Base-by-base conservation (phyloP, 73 alveolate genomes). In the Halteria grandinella region DNA sequence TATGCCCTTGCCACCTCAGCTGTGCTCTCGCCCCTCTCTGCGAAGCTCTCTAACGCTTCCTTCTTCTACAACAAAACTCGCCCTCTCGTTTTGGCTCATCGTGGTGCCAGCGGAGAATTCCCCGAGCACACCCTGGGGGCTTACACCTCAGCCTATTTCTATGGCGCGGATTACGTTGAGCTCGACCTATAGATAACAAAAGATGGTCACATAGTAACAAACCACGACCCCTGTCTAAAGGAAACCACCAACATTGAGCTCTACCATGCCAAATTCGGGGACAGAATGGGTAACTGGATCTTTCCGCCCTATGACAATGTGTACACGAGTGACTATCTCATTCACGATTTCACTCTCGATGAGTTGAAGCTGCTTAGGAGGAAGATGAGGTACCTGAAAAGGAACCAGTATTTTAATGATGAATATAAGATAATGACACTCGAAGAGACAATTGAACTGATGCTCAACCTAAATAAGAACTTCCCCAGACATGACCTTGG, bases 101-200 rank as follows among this genome's bases (percentile, higher is more conserved):
- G 88, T 62, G 88, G 88, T 8, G 40, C 75, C 20, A 47, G 57
- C 44, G 75, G 81, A 34, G 59, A 36, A 21, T 76, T 57, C 72
- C 88, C 88, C 27, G 88, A 76, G 55, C 75, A 76, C 29, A 53
- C 88, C 17, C 54, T 43, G 21, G 88, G 69, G 15, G 81, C 82
- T 0, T 76, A 60, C 50, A 43, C 81, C 21, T 59, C 88, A 29
- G 79, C 82, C 6, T 60, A 45, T 32, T 39, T 60, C 53, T 40
- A 51, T 24, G 88, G 88, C 25, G 88, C 82, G 5, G 88, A 76
- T 63, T 76, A 36, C 76, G 75, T 76, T 7, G 88, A 76, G 49
- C 55, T 76, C 20, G 88, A 76, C 41, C 20, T 76, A 24, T 29
- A 76, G 55, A 70, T 76, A 3, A 76, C 88, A 31, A 76, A 76